Percentiles rank a stretch among this genome's conserved stretches.
These are phyloP conservation scores for Mycosphaerella arachidis DNA, from an alignment of 2,329 filamentous ascomycete species.

Conservation along the genomic window DNA sequence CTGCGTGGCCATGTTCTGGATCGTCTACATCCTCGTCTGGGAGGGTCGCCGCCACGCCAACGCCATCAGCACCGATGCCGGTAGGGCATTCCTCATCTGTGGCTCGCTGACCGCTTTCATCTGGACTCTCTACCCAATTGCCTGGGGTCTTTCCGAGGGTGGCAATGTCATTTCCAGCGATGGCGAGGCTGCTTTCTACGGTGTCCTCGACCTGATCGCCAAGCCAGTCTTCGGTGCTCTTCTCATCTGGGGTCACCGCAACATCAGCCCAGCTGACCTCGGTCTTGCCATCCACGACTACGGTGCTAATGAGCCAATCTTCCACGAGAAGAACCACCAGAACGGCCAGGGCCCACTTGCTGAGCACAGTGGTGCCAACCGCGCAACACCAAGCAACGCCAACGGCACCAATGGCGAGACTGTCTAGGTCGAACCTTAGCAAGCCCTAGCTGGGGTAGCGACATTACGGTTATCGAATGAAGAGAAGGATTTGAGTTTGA, in stretches of 20 bases:
- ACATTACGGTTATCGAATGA: not conserved
- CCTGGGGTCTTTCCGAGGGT: slow-evolving; percentile 59
- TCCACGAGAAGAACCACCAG: slow-evolving; percentile 32
- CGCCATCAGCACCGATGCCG: slow-evolving; percentile 51
- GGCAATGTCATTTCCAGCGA: slow-evolving; percentile 63
- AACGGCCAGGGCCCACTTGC: not conserved
- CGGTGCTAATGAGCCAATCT: slow-evolving; percentile 36
- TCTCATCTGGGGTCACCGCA: slow-evolving; percentile 59
- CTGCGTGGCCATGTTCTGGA: slow-evolving; percentile 47
- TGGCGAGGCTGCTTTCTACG: slow-evolving; percentile 65
- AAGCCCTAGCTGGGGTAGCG: no score
- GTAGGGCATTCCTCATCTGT: slow-evolving; percentile 51
- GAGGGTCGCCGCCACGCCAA: slow-evolving; percentile 55
- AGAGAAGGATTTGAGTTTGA: not conserved
- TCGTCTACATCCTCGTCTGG: slow-evolving; percentile 56
- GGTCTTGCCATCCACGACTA: slow-evolving; percentile 52
- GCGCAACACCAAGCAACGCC: not conserved
- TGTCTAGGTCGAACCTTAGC: not conserved
- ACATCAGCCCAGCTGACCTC: slow-evolving; percentile 55
- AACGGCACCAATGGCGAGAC: not conserved
- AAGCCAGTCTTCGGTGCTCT: slow-evolving; percentile 61
- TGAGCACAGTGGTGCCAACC: not conserved
- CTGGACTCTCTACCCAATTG: slow-evolving; percentile 62
- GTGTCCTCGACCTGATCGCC: slow-evolving; percentile 60
- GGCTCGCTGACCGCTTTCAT: slow-evolving; percentile 57